phyloP scores from a whole-genome alignment of 139 green algal species.

The Tetraselmis striata region DNA sequence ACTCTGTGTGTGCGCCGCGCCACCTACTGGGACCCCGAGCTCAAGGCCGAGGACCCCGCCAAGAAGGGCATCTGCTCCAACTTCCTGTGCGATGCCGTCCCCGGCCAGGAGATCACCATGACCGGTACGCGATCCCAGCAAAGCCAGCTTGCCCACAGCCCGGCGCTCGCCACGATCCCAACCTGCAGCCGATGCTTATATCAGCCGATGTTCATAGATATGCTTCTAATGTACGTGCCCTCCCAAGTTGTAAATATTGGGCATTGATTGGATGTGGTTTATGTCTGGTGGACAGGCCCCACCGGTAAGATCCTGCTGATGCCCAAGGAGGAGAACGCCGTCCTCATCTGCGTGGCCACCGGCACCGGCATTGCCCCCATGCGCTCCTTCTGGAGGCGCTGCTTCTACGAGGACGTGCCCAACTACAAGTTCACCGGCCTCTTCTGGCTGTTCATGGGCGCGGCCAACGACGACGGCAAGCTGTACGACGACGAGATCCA shows the following conservation, averaged over 20 bases:
- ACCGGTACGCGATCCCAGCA: too few relatives aligned
- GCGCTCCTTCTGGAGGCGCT: slow-evolving; percentile 90
- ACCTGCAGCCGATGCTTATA: too few relatives aligned
- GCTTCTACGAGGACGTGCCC: slow-evolving; percentile 91
- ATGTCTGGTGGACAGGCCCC: too few relatives aligned
- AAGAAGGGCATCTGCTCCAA: slow-evolving; percentile 98
- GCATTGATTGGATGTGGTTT: too few relatives aligned
- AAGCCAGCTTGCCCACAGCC: too few relatives aligned
- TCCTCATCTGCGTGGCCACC: slow-evolving; percentile 96
- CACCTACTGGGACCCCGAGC: slow-evolving; percentile 80
- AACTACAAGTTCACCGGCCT: slow-evolving; percentile 90
- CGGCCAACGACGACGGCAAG: slow-evolving; percentile 92
- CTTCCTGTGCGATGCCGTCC: slow-evolving; percentile 93
- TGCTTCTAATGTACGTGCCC: too few relatives aligned
- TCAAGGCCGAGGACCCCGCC: slow-evolving; percentile 44
- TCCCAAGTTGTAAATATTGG: too few relatives aligned
- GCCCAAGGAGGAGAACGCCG: slow-evolving; percentile 77
- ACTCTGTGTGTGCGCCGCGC: slow-evolving; percentile 94
- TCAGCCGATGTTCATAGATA: too few relatives aligned
- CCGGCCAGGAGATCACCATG: slow-evolving; percentile 89
- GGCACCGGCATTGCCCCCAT: slow-evolving; percentile 98
- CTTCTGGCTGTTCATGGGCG: slow-evolving; percentile 99
- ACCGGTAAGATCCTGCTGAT: slow-evolving; percentile 96
- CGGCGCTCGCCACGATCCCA: too few relatives aligned
- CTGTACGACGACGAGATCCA: slow-evolving; percentile 97